These are phyloP conservation scores for Paecilomyces sp. DNA, from an alignment of 2,329 filamentous ascomycete genomes.

Conservation along the genomic window DNA sequence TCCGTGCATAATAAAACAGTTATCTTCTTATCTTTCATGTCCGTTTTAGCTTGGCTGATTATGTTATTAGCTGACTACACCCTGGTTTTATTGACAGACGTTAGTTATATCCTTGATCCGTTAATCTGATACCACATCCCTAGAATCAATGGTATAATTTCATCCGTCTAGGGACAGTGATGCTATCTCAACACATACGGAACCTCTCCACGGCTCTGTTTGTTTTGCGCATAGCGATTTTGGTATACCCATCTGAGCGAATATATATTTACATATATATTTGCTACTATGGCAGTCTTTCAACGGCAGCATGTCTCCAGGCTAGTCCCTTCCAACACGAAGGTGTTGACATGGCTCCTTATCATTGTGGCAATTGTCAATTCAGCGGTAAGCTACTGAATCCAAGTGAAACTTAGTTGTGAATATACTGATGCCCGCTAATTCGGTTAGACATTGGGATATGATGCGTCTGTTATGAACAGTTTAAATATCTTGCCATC, in stretches of 20 bases:
- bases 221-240: too few relatives aligned
- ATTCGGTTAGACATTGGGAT: conserved; percentile 16
- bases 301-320: conserved; percentile 1
- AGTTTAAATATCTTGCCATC: conserved; percentile 51
- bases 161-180: too few relatives aligned
- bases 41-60: too few relatives aligned
- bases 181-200: too few relatives aligned
- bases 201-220: too few relatives aligned
- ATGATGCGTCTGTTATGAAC: conserved; percentile 49
- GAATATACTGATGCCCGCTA: background rate
- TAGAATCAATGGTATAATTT: too few relatives aligned
- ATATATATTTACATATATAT: too few relatives aligned
- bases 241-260: too few relatives aligned
- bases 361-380: conserved; percentile 41
- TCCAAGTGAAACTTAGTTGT: background rate
- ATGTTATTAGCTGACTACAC: too few relatives aligned
- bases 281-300: background rate
- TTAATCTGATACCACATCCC: background rate
- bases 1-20: too few relatives aligned
- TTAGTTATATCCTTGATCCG: background rate
- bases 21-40: too few relatives aligned
- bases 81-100: too few relatives aligned
- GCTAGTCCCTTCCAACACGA: background rate
- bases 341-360: conserved; percentile 32
- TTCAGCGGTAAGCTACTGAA: conserved; percentile 27